These are phyloP conservation scores for Aureobasidium sp. DNA, from an alignment of 2,329 filamentous ascomycete genomes.

Conservation along the genomic window DNA sequence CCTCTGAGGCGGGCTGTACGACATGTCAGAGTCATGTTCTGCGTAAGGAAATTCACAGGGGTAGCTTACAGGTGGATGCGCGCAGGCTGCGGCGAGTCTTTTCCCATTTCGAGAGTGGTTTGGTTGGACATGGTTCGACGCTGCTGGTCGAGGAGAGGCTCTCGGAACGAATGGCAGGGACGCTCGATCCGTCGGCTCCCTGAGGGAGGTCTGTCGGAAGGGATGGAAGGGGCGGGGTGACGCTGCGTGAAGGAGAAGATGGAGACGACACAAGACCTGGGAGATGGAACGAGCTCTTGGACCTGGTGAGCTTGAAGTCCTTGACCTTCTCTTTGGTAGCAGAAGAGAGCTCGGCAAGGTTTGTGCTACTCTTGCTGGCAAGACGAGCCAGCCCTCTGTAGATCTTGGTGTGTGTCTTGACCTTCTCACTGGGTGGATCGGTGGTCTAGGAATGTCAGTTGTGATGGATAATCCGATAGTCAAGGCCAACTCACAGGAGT, in stretches of 20 bases:
- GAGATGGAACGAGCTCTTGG: conserved; percentile 1
- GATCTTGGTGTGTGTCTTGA: neutral
- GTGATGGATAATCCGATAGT: too few relatives aligned
- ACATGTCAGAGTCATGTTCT: neutral
- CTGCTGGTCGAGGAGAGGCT: neutral
- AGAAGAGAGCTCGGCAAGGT: neutral
- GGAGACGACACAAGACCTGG: neutral
- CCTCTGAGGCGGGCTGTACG: neutral
- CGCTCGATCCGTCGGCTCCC: neutral
- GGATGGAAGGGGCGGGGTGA: neutral
- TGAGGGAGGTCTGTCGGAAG: neutral
- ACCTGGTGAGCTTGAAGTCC: neutral
- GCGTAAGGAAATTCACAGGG: too few relatives aligned
- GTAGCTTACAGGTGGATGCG: neutral
- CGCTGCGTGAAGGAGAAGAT: neutral
- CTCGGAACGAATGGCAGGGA: neutral
- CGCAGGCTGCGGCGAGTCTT: neutral
- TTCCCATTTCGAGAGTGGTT: neutral
- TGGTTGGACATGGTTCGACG: neutral
- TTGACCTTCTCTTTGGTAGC: conserved; percentile 1
- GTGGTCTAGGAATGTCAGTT: neutral
- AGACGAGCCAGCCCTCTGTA: neutral
- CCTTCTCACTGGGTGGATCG: neutral
- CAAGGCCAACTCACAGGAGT: neutral
- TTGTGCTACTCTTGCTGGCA: neutral